These are phyloP conservation scores for Fusarium sp. DNA, from an alignment of 2,329 filamentous ascomycete genomes.

Conservation along the genomic window DNA sequence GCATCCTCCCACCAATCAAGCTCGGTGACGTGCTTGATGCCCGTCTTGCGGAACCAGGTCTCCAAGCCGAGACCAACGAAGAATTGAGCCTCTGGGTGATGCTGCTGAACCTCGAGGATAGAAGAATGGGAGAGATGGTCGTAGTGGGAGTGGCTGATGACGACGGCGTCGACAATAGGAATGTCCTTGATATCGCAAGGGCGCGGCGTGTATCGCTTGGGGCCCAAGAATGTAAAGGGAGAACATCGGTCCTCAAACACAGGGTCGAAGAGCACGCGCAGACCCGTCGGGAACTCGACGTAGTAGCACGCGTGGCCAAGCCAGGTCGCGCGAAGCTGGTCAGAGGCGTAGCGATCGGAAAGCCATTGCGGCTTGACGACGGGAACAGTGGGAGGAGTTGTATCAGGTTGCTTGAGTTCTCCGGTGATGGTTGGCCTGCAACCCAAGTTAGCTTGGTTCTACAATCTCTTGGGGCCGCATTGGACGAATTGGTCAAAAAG, in stretches of 20 bases:
- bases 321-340: slow-evolving; percentile 87
- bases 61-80: slow-evolving; percentile 89
- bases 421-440: slow-evolving; percentile 59
- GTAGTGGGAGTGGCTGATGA: slow-evolving; percentile 94
- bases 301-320: slow-evolving; percentile 96
- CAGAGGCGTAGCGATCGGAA: slow-evolving; percentile 67
- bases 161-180: slow-evolving; percentile 81
- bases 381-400: slow-evolving; percentile 75
- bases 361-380: slow-evolving; percentile 80
- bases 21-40: slow-evolving; percentile 85
- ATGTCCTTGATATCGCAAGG: slow-evolving; percentile 86
- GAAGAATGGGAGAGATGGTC: slow-evolving; percentile 89
- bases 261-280: slow-evolving; percentile 93
- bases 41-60: slow-evolving; percentile 82
- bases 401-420: slow-evolving; percentile 68
- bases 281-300: slow-evolving; percentile 87
- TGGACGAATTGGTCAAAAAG: neutral
- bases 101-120: slow-evolving; percentile 77
- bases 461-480: neutral
- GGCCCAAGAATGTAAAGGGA: slow-evolving; percentile 78
- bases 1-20: slow-evolving; percentile 96
- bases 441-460: slow-evolving; percentile 20
- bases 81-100: slow-evolving; percentile 86
- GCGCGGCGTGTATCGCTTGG: slow-evolving; percentile 83
- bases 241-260: slow-evolving; percentile 92